Conservation (phyloP, 2,329 filamentous ascomycete genomes). For the Scedosporium minutisporum region DNA sequence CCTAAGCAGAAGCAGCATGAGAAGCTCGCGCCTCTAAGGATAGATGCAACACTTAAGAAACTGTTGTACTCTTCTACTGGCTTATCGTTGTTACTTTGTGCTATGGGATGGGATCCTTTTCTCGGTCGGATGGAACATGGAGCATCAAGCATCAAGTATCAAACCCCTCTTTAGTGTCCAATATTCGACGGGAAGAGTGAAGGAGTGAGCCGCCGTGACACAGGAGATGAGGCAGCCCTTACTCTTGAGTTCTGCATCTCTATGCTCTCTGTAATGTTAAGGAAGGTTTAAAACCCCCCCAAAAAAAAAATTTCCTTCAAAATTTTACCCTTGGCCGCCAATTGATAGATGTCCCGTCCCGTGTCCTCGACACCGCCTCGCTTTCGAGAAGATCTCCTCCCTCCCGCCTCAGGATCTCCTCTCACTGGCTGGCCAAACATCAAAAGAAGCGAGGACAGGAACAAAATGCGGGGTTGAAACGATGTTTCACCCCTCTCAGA, state of each 20-base stretch:
- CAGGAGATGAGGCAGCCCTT: no score
- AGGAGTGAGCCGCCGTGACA: no score
- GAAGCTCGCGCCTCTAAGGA: background rate
- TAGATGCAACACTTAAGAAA: background rate
- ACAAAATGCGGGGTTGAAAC: constrained; percentile 1
- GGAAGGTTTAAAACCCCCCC: no score
- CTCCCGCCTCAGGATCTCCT: background rate
- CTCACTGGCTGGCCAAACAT: background rate
- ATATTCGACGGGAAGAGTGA: no score
- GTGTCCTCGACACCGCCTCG: background rate
- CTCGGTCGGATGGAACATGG: background rate
- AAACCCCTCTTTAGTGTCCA: no score
- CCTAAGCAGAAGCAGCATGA: background rate
- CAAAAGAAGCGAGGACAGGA: background rate
- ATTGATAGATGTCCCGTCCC: background rate
- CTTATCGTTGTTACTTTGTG: background rate
- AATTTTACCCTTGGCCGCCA: background rate
- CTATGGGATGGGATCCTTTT: background rate
- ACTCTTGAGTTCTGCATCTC: no score
- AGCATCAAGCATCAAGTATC: no score
- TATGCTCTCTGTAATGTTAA: no score
- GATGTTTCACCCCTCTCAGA: background rate
- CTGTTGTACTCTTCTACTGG: background rate
- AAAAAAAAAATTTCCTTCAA: no score
- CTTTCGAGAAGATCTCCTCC: background rate